Conservation (phyloP, 2,329 filamentous ascomycete genomes). For the Ophiosphaerella korrae region DNA sequence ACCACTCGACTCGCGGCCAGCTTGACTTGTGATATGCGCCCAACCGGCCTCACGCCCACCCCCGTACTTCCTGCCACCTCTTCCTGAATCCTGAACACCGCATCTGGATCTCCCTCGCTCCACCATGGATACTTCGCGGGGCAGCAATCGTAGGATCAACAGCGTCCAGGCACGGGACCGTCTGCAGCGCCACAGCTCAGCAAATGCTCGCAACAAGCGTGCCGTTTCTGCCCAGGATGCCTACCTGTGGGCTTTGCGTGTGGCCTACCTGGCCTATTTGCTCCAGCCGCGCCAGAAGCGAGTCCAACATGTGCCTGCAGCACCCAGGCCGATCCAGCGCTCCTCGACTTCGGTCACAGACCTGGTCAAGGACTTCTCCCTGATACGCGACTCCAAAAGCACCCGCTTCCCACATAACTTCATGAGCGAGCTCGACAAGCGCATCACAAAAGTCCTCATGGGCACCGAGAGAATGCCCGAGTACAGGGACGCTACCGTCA, state of each 20-base stretch:
- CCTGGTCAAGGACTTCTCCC: slow-evolving; percentile 84
- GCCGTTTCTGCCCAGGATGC: slow-evolving; percentile 70
- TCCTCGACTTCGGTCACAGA: slow-evolving; percentile 76
- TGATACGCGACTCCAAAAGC: slow-evolving; percentile 70
- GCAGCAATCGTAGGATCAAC: slow-evolving; percentile 48
- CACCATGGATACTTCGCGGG: slow-evolving; percentile 39
- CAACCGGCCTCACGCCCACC: slow-evolving; percentile 16
- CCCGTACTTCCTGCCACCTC: neutral
- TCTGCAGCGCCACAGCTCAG: slow-evolving; percentile 46
- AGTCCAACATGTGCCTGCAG: slow-evolving; percentile 77
- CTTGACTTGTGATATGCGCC: slow-evolving; percentile 30
- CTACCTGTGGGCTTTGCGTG: slow-evolving; percentile 87
- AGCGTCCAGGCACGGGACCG: slow-evolving; percentile 50
- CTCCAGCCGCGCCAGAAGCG: slow-evolving; percentile 88
- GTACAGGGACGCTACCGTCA: slow-evolving; percentile 87
- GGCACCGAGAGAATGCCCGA: slow-evolving; percentile 84
- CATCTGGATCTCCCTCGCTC: slow-evolving; percentile 8
- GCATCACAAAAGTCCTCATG: slow-evolving; percentile 78
- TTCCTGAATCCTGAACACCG: slow-evolving; percentile 12
- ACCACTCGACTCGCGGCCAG: slow-evolving; percentile 13
- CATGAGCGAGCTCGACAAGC: slow-evolving; percentile 72
- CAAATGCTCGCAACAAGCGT: slow-evolving; percentile 43
- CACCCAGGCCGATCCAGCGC: slow-evolving; percentile 67
- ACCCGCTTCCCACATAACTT: slow-evolving; percentile 74
- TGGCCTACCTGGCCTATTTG: slow-evolving; percentile 90